phyloP scores from a whole-genome alignment of 148 eudicot species.

The Cornus kousa region DNA sequence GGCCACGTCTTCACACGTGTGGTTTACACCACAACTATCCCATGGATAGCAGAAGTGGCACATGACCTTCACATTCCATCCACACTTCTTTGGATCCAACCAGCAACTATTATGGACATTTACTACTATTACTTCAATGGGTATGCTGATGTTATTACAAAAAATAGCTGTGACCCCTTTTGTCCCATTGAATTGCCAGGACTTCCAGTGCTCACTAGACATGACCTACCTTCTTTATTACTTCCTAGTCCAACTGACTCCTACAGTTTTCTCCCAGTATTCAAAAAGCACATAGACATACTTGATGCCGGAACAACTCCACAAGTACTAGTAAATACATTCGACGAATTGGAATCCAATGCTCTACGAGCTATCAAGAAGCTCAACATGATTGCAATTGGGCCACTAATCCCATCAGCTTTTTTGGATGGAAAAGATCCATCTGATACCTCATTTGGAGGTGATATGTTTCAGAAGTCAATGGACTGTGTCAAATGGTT shows the following conservation, averaged over 20 bases:
- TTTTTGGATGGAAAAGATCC: slow-evolving; percentile 36
- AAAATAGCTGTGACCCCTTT: slow-evolving; percentile 29
- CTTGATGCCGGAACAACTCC: slow-evolving; percentile 37
- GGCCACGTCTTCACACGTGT: slow-evolving; percentile 50
- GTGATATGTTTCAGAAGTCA: background rate
- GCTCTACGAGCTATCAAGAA: slow-evolving; percentile 36
- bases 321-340: slow-evolving; percentile 56
- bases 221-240: slow-evolving; percentile 61
- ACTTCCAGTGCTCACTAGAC: slow-evolving; percentile 30
- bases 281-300: slow-evolving; percentile 36
- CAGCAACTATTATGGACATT: slow-evolving; percentile 47
- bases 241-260: slow-evolving; percentile 24
- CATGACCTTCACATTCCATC: slow-evolving; percentile 40
- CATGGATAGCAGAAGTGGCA: slow-evolving; percentile 64
- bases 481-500: slow-evolving; percentile 49
- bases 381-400: slow-evolving; percentile 31
- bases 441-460: background rate
- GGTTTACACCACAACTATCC: slow-evolving; percentile 46
- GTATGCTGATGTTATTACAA: slow-evolving; percentile 18
- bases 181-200: slow-evolving; percentile 43
- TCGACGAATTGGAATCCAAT: slow-evolving; percentile 46
- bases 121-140: slow-evolving; percentile 54
- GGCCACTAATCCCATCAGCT: slow-evolving; percentile 45
- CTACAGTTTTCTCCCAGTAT: slow-evolving; percentile 13
- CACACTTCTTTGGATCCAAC: slow-evolving; percentile 60